phyloP scores from a whole-genome alignment of 257 asterid genomes.

The Solanum chmielewskii region DNA sequence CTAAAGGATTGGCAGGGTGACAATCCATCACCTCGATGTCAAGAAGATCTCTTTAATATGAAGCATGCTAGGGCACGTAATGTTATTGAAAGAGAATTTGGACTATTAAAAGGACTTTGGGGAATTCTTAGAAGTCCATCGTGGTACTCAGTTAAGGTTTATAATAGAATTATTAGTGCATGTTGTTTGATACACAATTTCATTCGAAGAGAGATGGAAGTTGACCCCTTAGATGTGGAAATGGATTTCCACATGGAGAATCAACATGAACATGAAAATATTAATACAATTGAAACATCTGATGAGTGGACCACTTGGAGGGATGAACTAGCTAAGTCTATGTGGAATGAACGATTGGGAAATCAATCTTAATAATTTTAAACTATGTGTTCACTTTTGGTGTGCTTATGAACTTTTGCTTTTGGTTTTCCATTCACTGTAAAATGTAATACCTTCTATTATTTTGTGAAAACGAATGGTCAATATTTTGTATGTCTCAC shows the following conservation, averaged over 20 bases:
- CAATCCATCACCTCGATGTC: background rate
- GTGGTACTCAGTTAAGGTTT: background rate
- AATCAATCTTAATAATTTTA: background rate
- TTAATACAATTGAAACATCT: too few relatives aligned
- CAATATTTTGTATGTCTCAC: background rate
- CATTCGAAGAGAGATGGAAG: too few relatives aligned
- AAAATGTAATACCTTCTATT: too few relatives aligned
- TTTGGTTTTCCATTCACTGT: too few relatives aligned
- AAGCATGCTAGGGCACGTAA: too few relatives aligned
- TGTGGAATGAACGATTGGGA: background rate
- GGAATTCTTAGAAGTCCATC: too few relatives aligned
- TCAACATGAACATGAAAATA: background rate
- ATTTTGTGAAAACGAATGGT: background rate
- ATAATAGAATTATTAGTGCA: background rate
- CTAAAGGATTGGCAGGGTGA: background rate
- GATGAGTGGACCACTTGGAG: background rate
- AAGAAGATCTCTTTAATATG: background rate
- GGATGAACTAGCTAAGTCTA: background rate
- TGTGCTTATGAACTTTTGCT: background rate
- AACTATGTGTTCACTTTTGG: background rate
- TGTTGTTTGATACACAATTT: background rate
- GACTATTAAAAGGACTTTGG: background rate
- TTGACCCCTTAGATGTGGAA: background rate
- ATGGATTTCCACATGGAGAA: background rate
- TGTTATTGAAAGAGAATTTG: background rate